Evolutionary conservation across 108 stramenopile species (phyloP), one percentile per base, ranked within the genome.

Genomic region (Epithemia pelagica): DNA sequence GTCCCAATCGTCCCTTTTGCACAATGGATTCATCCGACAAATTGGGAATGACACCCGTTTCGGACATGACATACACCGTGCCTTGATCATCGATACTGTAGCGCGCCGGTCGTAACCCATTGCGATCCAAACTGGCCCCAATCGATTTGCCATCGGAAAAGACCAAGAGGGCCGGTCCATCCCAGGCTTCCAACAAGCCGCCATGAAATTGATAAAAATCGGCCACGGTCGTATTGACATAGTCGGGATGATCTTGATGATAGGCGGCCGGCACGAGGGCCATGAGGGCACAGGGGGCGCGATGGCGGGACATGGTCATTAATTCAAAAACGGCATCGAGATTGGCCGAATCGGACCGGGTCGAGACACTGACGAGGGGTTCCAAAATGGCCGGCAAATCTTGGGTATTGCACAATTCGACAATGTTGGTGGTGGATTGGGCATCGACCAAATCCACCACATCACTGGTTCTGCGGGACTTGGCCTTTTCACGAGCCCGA

Each of bases 141-240:
- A 95, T 89, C 26, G 82, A 83, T 75, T 91, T 92, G 54, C 97
- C 97, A 75, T 98, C 96, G 20, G 92, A 93, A 71, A 85, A 98
- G 0, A 95, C 92, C 24, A 98, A 71, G 54, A 96, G 89, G 31
- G 97, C 97, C 29, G 97, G 97, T 22, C 97, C 97, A 70, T 98
- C 97, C 97, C 97, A 98, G 7, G 96, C 95, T 78, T 98, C 97
- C 66, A 96, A 78, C 22, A 97, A 76, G 54, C 94, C 93, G 51
- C 94, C 89, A 66, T 98, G 95, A 79, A 94, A 96, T 68, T 98
- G 91, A 90, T 96, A 97, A 78, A 97, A 98, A 58, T 95, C 95
- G n/a, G 83, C 82, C 72, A 96, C 93, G 62, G 92, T 85, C 61
- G 92, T 88, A 69, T 91, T 76, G 23, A 76, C 78, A 65, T 96